Evolutionary conservation across 1,139 yeast genomes (phyloP), one percentile per base, ranked within the genome.

Genomic region (Candida buenavistaensis): DNA sequence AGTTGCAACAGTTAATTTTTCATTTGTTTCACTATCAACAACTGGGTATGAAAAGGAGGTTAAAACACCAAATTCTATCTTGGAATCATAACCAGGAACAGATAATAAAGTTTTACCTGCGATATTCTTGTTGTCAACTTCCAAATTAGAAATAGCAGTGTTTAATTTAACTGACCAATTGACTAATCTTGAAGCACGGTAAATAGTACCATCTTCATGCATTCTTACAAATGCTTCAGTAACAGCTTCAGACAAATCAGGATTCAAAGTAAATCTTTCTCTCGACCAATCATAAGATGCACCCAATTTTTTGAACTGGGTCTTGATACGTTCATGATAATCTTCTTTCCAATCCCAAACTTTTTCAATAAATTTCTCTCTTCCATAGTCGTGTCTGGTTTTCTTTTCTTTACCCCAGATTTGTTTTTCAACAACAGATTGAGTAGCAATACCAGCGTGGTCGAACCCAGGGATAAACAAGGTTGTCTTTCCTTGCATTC

Each of bases 301-400:
- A 62, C 98, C 98, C 55, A 92, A 74, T 45, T 79, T 79, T 63
- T 81, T 75, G 55, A 92, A 78, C 68, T 92, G 99, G 46, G 72
- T 64, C 68, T 86, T 86, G 60, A 92, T 92, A 51, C 86, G 82
- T 41, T 62, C 64, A 54, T 92, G 97, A 68, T 92, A 94, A 44
- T 84, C 90, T 46, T 89, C 95, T 63, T 94, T 92, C 99, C 98
- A 94, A 53, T 88, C 96, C 97, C 97, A 90, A 27, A 92, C 97
- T 57, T 85, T 82, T 31, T 75, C 83, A 41, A 87, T 68, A 51
- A 92, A 92, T 50, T 80, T 82, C 56, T 90, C 97, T 66, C 98
- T 86, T 41, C 97, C 96, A 46, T 78, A 82, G 57, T 92, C 97
- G 59, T 92, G 96, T 70, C 97, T 84, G 37, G 98, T 88, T 60